phyloP scores from a whole-genome alignment of 176 grass and related monocot genomes.

The Triticum timopheevii region DNA sequence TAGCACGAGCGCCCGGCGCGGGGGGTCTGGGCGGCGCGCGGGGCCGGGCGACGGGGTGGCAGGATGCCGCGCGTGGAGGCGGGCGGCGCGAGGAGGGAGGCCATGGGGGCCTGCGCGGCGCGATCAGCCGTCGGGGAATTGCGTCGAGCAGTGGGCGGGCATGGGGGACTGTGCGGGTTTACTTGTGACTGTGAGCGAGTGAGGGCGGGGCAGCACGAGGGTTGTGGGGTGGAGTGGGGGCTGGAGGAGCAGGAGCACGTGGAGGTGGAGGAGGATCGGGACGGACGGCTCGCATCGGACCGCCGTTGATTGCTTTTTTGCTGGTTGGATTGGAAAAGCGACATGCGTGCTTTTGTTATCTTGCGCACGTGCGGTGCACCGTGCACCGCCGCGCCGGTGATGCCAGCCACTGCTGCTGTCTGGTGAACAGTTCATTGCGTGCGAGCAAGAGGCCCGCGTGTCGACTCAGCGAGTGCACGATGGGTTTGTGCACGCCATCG shows the following conservation, averaged over 20 bases:
- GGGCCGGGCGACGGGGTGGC: not conserved
- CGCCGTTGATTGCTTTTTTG: too few species aligned
- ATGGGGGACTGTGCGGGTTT: not conserved
- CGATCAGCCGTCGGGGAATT: constrained; percentile 39
- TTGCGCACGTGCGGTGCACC: not conserved
- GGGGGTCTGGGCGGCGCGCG: not conserved
- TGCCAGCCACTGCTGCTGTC: too few species aligned
- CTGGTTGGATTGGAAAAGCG: not conserved
- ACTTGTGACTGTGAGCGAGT: not conserved
- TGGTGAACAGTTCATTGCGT: too few species aligned
- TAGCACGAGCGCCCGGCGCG: constrained; percentile 26
- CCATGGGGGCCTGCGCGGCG: not conserved
- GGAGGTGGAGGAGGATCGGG: not conserved
- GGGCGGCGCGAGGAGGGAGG: constrained; percentile 34
- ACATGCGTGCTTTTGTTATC: not conserved
- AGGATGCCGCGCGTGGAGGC: not conserved
- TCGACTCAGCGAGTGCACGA: not conserved
- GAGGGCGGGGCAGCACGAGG: not conserved
- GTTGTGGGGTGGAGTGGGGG: not conserved
- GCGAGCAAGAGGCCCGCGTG: too few species aligned
- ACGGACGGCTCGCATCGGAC: not conserved
- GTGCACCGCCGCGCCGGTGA: not conserved
- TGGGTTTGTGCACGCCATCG: too few species aligned
- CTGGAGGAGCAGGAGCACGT: not conserved
- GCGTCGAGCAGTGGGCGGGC: constrained; percentile 32